A percentile compares a stretch with the other conserved stretches of the same genome.
These are phyloP conservation scores for Inosperma sp. DNA, from an alignment of 768 basidiomycete genomes.

Conservation along the genomic window DNA sequence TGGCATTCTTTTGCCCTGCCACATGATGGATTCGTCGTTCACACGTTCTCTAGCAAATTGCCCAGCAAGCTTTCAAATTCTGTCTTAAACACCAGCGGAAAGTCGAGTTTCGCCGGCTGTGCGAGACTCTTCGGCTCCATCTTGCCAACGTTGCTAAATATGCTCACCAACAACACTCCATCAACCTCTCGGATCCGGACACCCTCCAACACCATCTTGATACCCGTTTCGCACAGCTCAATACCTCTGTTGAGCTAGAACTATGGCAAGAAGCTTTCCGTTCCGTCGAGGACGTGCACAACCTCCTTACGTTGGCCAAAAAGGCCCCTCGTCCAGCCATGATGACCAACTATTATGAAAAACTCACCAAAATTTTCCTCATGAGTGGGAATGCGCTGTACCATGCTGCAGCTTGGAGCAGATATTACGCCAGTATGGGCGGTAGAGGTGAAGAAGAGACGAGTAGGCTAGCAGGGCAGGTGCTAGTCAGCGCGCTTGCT, in stretches of 20 bases:
- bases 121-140: slow-evolving; percentile 93
- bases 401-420: slow-evolving; percentile 94
- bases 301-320: slow-evolving; percentile 88
- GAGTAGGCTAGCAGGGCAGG: slow-evolving; percentile 80
- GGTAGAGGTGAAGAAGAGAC: slow-evolving; percentile 76
- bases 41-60: slow-evolving; percentile 63
- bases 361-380: slow-evolving; percentile 93
- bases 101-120: slow-evolving; percentile 94
- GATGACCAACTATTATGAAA: slow-evolving; percentile 99
- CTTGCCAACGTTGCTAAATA: slow-evolving; percentile 94
- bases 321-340: slow-evolving; percentile 88
- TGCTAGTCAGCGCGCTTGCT: slow-evolving; percentile 87
- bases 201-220: slow-evolving; percentile 94
- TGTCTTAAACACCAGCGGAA: slow-evolving; percentile 91
- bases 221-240: slow-evolving; percentile 94
- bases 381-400: slow-evolving; percentile 93
- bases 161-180: slow-evolving; percentile 86
- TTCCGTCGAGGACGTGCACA: slow-evolving; percentile 96
- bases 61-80: slow-evolving; percentile 96
- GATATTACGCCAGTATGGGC: slow-evolving; percentile 72
- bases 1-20: slow-evolving; percentile 7
- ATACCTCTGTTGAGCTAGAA: slow-evolving; percentile 95
- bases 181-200: slow-evolving; percentile 94
- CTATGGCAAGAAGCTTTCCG: slow-evolving; percentile 99
- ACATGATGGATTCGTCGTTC: slow-evolving; percentile 1